A percentile compares a stretch with the other conserved stretches of the same genome.
These are phyloP conservation scores for Phytophthora sp. DNA, from an alignment of 352 stramenopile species.

Conservation along the genomic window DNA sequence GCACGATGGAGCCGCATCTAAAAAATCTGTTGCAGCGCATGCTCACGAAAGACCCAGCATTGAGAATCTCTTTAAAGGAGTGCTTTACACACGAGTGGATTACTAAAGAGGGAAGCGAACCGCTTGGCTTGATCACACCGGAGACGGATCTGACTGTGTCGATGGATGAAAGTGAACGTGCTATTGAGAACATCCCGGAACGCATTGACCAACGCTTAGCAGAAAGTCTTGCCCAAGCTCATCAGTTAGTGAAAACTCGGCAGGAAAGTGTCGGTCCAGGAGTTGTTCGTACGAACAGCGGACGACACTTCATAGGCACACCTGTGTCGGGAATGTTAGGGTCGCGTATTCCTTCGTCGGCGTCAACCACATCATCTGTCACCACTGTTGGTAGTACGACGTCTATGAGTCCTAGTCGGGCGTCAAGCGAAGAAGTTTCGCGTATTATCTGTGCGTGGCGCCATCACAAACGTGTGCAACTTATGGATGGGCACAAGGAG, in stretches of 20 bases:
- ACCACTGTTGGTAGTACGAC: conserved; percentile 51
- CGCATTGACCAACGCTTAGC: conserved; percentile 81
- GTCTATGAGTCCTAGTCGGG: conserved; percentile 58
- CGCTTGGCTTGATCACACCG: conserved; percentile 51
- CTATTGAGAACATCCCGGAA: conserved; percentile 89
- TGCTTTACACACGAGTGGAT: conserved; percentile 93
- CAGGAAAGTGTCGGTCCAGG: conserved; percentile 49
- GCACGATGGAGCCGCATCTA: conserved; percentile 83
- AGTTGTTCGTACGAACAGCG: conserved; percentile 60
- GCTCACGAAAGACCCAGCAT: conserved; percentile 87
- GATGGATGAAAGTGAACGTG: conserved; percentile 82
- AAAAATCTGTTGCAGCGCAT: conserved; percentile 93
- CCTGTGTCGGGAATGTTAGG: conserved; percentile 48
- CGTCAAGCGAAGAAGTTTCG: conserved; percentile 73
- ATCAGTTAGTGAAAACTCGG: conserved; percentile 78
- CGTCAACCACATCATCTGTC: conserved; percentile 45
- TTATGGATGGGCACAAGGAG: conserved; percentile 90
- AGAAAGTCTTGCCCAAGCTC: conserved; percentile 74
- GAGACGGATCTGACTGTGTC: conserved; percentile 80
- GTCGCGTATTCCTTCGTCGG: conserved; percentile 53
- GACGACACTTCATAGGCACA: conserved; percentile 41
- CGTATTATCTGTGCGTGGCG: conserved; percentile 86
- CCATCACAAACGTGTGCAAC: conserved; percentile 85
- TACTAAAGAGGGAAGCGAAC: conserved; percentile 93
- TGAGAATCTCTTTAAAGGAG: conserved; percentile 81